Percentiles rank a stretch among this genome's conserved stretches.
These are phyloP conservation scores for Syzygium malaccense DNA, from an alignment of 441 rosid genomes.

Conservation along the genomic window DNA sequence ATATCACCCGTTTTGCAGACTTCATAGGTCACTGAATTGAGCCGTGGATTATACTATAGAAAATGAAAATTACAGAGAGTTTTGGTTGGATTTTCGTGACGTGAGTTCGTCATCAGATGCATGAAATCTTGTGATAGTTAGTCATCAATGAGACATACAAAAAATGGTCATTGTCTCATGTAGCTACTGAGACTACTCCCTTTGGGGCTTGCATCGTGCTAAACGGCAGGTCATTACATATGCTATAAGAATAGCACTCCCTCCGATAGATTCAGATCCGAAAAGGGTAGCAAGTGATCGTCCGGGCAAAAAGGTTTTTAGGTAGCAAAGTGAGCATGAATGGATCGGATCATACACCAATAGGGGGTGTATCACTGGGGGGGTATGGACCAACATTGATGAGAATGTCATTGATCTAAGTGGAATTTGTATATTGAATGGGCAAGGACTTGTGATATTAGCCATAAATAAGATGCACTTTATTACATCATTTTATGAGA, in stretches of 20 bases:
- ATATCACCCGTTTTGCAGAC: background rate
- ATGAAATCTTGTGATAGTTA: background rate
- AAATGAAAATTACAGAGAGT: background rate
- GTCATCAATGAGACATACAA: background rate
- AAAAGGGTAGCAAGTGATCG: background rate
- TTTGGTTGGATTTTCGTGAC: background rate
- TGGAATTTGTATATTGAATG: background rate
- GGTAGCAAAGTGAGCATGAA: background rate
- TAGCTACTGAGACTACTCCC: background rate
- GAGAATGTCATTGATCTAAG: background rate
- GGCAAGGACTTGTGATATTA: background rate
- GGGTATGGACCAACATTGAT: background rate
- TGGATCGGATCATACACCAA: background rate
- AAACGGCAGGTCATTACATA: background rate
- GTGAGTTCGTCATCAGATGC: background rate
- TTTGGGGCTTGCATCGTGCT: background rate
- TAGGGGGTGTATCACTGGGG: background rate
- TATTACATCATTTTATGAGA: background rate
- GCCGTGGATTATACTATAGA: background rate
- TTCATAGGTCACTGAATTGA: background rate
- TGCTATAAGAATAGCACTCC: background rate
- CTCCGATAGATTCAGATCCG: background rate
- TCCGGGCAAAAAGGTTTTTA: background rate
- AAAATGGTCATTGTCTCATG: background rate
- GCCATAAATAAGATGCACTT: background rate